A percentile compares a stretch with the other conserved stretches of the same genome.
Evolutionary conservation across 495 filamentous ascomycete species (phyloP).

Genomic region (Penicillium steckii): DNA sequence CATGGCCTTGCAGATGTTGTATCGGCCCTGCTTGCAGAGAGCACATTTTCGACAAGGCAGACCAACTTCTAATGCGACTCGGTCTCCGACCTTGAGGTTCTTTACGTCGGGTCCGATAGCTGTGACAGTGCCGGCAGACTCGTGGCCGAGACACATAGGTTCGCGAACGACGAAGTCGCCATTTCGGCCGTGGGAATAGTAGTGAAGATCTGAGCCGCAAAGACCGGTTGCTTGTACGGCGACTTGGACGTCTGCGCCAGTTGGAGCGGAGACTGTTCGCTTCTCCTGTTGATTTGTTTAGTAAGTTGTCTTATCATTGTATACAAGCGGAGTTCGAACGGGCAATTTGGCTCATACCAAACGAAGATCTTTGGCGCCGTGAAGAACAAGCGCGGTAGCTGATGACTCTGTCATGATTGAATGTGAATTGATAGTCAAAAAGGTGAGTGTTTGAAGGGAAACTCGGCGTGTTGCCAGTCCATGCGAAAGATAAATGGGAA

Average conservation of each 20-base stretch:
- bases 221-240: slow-evolving; percentile 73
- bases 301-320: not conserved
- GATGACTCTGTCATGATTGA: slow-evolving; percentile 30
- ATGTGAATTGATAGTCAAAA: not conserved
- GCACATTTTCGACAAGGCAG: slow-evolving; percentile 71
- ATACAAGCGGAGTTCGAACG: too few species aligned
- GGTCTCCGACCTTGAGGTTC: slow-evolving; percentile 58
- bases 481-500: not conserved
- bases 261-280: slow-evolving; percentile 38
- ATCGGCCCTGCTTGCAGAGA: slow-evolving; percentile 65
- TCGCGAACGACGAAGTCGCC: slow-evolving; percentile 73
- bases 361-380: slow-evolving; percentile 66
- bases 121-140: slow-evolving; percentile 70
- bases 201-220: slow-evolving; percentile 82
- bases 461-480: slow-evolving; percentile 6
- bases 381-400: slow-evolving; percentile 62
- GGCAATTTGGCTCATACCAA: slow-evolving; percentile 45
- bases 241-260: slow-evolving; percentile 66
- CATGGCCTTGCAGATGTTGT: slow-evolving; percentile 85
- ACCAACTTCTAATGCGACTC: slow-evolving; percentile 82
- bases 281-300: slow-evolving; percentile 38
- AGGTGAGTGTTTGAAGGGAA: not conserved
- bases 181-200: slow-evolving; percentile 83
- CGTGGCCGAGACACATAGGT: slow-evolving; percentile 76
- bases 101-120: slow-evolving; percentile 53